Evolutionary conservation across 345 rosid genomes (phyloP).

Genomic region (Firmiana major): DNA sequence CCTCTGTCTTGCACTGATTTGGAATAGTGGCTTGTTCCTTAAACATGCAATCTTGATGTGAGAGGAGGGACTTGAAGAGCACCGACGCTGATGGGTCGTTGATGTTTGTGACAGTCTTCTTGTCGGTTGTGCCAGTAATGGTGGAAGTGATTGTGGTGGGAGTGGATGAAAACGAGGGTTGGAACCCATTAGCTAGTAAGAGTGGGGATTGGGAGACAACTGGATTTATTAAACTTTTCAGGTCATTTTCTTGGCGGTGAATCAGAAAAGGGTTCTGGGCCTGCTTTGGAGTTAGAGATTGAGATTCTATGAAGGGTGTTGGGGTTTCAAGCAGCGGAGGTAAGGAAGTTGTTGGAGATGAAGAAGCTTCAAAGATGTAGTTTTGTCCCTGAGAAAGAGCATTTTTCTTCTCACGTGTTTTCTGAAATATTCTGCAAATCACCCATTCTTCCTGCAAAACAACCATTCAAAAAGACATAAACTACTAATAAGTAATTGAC

Average conservation of each 20-base stretch:
- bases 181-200: slow-evolving; percentile 18
- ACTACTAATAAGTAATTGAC: too few species aligned
- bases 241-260: slow-evolving; percentile 41
- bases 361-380: slow-evolving; percentile 26
- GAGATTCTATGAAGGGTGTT: slow-evolving; percentile 34
- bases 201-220: slow-evolving; percentile 34
- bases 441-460: slow-evolving; percentile 94
- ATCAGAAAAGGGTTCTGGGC: slow-evolving; percentile 28
- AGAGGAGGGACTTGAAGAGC: slow-evolving; percentile 48
- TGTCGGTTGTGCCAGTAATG: slow-evolving; percentile 11
- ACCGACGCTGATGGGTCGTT: slow-evolving; percentile 31
- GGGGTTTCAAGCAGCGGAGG: slow-evolving; percentile 54
- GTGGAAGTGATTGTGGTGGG: slow-evolving; percentile 7
- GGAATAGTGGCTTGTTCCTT: slow-evolving; percentile 37
- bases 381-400: slow-evolving; percentile 39
- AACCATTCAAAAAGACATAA: background rate
- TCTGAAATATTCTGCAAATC: slow-evolving; percentile 82
- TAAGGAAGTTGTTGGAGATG: slow-evolving; percentile 25
- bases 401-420: slow-evolving; percentile 63
- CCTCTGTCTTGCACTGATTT: slow-evolving; percentile 60
- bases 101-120: slow-evolving; percentile 11
- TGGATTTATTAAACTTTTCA: slow-evolving; percentile 44
- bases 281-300: slow-evolving; percentile 24
- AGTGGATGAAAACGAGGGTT: slow-evolving; percentile 14
- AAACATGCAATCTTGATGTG: slow-evolving; percentile 38